phyloP scores from a whole-genome alignment of 2,329 filamentous ascomycete species.

The Aspergillus awamori region DNA sequence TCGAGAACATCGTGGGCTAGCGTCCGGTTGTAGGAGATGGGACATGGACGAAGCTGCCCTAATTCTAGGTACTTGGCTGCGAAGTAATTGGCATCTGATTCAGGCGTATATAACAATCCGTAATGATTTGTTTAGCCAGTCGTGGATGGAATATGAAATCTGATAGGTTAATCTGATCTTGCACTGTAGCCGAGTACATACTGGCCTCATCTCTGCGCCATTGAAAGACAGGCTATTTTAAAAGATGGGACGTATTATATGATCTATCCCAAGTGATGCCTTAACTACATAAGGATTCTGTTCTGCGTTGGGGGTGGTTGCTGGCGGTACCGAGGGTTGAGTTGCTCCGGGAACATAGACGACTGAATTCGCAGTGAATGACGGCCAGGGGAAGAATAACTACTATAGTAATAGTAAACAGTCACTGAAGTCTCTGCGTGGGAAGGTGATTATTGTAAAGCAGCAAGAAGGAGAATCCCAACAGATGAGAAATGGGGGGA shows the following conservation, averaged over 20 bases:
- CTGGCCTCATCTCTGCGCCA: not conserved
- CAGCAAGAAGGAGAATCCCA: not conserved
- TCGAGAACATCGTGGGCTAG: slow-evolving; percentile 28
- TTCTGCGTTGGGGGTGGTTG: not conserved
- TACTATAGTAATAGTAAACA: too few species aligned
- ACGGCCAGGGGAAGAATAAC: not conserved
- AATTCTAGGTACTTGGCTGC: not conserved
- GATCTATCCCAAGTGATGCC: not conserved
- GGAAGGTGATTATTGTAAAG: not conserved
- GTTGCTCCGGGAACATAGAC: not conserved
- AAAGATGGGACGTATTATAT: not conserved
- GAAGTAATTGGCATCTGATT: slow-evolving; percentile 1
- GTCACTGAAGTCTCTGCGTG: not conserved
- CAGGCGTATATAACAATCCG: not conserved
- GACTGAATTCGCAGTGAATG: not conserved
- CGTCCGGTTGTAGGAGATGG: not conserved
- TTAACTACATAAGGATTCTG: not conserved
- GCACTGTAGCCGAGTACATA: not conserved
- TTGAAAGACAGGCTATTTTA: not conserved
- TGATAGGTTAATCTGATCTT: slow-evolving; percentile 2
- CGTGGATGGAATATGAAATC: not conserved
- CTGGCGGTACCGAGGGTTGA: not conserved
- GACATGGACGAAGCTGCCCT: slow-evolving; percentile 3
- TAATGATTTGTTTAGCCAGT: not conserved
- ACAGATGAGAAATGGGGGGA: too few species aligned